Conservation (phyloP, 2,329 filamentous ascomycete genomes). For the Arthrobotrys sphaeroides region DNA sequence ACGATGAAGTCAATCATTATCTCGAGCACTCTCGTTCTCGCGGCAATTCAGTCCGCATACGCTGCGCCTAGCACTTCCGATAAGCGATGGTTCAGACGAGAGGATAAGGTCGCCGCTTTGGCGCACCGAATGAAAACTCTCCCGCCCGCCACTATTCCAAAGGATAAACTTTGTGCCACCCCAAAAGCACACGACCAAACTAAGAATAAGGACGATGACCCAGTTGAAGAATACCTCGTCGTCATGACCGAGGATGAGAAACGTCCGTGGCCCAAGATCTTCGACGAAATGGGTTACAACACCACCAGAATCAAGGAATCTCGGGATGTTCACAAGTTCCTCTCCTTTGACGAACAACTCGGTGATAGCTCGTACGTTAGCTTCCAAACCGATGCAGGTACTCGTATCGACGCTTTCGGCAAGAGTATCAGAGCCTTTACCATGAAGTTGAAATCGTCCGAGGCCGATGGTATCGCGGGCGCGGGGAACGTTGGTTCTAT, state of each 20-base stretch:
- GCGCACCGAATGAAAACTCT: constrained; percentile 25
- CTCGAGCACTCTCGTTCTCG: constrained; percentile 11
- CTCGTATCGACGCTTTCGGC: constrained; percentile 56
- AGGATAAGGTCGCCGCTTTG: constrained; percentile 18
- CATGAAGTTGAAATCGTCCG: constrained; percentile 45
- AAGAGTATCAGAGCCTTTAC: constrained; percentile 56
- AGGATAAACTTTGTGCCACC: not conserved
- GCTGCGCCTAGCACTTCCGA: not conserved
- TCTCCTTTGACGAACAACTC: constrained; percentile 2
- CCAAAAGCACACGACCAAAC: not conserved
- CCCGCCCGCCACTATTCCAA: constrained; percentile 29
- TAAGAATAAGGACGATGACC: constrained; percentile 1
- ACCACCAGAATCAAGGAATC: constrained; percentile 59
- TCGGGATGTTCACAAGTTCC: not conserved
- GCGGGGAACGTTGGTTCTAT: constrained; percentile 9
- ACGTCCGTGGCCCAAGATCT: constrained; percentile 54
- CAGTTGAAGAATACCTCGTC: constrained; percentile 55
- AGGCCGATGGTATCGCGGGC: constrained; percentile 17
- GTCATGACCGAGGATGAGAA: constrained; percentile 55
- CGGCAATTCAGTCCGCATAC: not conserved
- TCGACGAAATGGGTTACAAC: constrained; percentile 55
- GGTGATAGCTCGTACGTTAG: not conserved
- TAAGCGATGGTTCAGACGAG: not conserved
- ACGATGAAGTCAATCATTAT: constrained; percentile 34
- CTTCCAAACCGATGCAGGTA: constrained; percentile 34